These are phyloP conservation scores for Ascochyta fabae DNA, from an alignment of 2,329 filamentous ascomycete species.

Conservation along the genomic window DNA sequence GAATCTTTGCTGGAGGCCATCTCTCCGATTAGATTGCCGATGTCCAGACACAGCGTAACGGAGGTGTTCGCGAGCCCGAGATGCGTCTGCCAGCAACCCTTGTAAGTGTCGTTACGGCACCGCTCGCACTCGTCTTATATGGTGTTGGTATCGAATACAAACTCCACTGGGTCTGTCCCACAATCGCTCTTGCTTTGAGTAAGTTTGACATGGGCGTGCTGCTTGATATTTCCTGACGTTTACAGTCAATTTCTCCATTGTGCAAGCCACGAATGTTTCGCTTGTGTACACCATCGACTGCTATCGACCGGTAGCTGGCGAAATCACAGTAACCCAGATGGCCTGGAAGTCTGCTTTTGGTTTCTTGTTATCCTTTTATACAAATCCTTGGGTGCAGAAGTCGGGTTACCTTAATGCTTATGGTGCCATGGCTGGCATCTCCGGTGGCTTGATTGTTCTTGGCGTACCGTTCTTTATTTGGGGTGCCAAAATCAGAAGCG, in stretches of 20 bases:
- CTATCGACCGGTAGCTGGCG: conserved; percentile 64
- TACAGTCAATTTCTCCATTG: conserved; percentile 62
- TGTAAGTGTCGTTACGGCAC: conserved; percentile 59
- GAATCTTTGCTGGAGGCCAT: conserved; percentile 59
- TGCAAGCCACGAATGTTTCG: conserved; percentile 62
- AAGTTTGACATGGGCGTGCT: not conserved
- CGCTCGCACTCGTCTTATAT: conserved; percentile 40
- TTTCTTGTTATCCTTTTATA: conserved; percentile 66
- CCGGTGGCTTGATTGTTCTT: conserved; percentile 53
- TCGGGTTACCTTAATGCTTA: conserved; percentile 60
- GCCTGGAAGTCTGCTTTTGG: conserved; percentile 65
- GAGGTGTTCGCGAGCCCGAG: conserved; percentile 62
- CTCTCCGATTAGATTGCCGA: conserved; percentile 62
- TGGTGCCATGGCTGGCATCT: conserved; percentile 65
- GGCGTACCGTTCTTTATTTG: conserved; percentile 60
- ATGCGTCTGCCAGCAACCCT: conserved; percentile 56
- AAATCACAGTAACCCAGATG: conserved; percentile 60
- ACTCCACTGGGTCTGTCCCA: conserved; percentile 61
- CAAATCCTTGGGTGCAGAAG: conserved; percentile 62
- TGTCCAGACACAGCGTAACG: conserved; percentile 57
- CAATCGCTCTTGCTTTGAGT: conserved; percentile 61
- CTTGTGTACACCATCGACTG: conserved; percentile 65
- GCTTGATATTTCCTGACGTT: not conserved
- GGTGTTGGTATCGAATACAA: conserved; percentile 39
- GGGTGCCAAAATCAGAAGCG: conserved; percentile 57